Conservation (phyloP, 192 early-diverging fungal species). For the Coemansia sp. region DNA sequence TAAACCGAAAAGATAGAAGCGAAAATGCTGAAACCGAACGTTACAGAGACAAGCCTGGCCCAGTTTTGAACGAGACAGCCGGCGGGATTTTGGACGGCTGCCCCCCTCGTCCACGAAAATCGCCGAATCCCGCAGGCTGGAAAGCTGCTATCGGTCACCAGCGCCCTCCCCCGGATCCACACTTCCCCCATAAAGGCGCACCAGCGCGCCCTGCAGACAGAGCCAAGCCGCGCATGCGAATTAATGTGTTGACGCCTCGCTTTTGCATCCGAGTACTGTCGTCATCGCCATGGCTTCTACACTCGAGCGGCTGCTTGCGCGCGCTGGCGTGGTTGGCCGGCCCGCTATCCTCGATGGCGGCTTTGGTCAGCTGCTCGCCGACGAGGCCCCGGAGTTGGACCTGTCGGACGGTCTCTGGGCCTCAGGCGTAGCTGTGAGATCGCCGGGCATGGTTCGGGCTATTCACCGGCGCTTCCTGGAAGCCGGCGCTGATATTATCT, state of each 20-base stretch:
- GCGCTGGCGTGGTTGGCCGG: not conserved
- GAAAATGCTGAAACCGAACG: not conserved
- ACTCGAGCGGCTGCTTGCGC: not conserved
- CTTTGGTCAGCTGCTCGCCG: slow-evolving; percentile 26
- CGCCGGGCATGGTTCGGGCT: slow-evolving; percentile 10
- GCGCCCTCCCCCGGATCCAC: no score
- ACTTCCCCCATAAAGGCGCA: no score
- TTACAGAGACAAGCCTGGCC: slow-evolving; percentile 4
- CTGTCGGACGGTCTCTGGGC: slow-evolving; percentile 27
- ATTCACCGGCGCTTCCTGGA: slow-evolving; percentile 50
- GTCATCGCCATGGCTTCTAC: not conserved
- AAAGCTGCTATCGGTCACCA: no score
- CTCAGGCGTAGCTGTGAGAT: slow-evolving; percentile 13
- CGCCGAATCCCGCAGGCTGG: slow-evolving; percentile 1
- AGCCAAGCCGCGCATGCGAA: no score
- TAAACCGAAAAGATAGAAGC: not conserved
- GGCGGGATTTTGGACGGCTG: not conserved
- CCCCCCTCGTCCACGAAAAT: slow-evolving; percentile 4
- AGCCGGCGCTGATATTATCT: slow-evolving; percentile 56
- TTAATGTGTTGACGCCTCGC: not conserved
- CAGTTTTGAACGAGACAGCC: not conserved
- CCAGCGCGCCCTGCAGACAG: no score
- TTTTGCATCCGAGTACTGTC: not conserved
- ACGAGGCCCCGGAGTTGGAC: slow-evolving; percentile 12
- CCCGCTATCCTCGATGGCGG: slow-evolving; percentile 27